Base-by-base conservation (phyloP, 768 basidiomycete genomes). In the Pulveroboletus sp. region DNA sequence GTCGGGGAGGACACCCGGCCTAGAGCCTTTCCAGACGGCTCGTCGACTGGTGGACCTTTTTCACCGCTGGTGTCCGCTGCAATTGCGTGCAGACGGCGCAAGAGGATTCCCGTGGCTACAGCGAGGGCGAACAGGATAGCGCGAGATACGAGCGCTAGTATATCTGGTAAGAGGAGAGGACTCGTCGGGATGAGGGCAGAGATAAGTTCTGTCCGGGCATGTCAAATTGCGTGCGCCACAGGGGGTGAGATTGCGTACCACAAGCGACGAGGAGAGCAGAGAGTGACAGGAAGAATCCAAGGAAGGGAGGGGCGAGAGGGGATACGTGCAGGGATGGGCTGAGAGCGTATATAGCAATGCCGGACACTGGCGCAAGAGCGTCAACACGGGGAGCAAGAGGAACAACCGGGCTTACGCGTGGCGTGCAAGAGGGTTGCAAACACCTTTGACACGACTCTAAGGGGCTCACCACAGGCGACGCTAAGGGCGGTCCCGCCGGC, bases 1-100 rank as follows among this genome's bases (percentile, higher is more conserved):
- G 65, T 68, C 23, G 66, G 63, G 30, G 68, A 67, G 20, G 65
- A 65, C 29, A 63, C 56, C 5, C 67, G 55, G 7, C 50, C 46
- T 4, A 47, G 44, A 23, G 37, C 42, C 38, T 45, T 51, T 47
- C 23, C 37, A 30, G 49, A 36, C 13, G 48, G 37, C 6, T 43
- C 45, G 17, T 45, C 34, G 20, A 30, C 31, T 36, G 40, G 17
- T 11, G 0, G 5, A 20, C 43, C 49, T 32, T 63, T 68, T 50
- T 63, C 66, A 11, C 32, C 30, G 27, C 46, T 37, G 37, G n/a
- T 4, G 11, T 45, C 41, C 6, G 31, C 27, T 16, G 37, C 27
- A 16, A 24, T 7, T 14, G 32, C 37, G 29, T 17, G 27, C 17
- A 13, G 47, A 38, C 39, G 49, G 14, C 40, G 49, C 34, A 53